Evolutionary conservation across 257 asterid species (phyloP), one percentile per base, ranked within the genome.

Genomic region (Marsdenia floribunda): DNA sequence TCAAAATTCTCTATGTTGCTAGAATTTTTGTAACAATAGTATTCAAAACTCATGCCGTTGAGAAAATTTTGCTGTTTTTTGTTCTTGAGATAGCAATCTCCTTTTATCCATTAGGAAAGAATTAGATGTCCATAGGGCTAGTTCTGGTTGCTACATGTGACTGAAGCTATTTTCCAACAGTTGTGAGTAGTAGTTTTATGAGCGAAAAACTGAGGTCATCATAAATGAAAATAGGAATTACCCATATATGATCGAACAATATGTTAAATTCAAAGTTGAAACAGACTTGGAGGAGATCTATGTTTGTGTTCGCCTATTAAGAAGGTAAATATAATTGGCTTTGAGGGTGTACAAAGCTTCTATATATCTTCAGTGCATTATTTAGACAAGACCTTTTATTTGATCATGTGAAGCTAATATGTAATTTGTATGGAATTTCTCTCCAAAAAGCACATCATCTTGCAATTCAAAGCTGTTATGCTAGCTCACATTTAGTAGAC

Each of bases 231-330:
- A n/a, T n/a, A n/a, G n/a, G n/a, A n/a, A n/a, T n/a, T n/a, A n/a
- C 46, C n/a, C n/a, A n/a, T n/a, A n/a, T n/a, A n/a, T 94, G 78
- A 76, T 94, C 83, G 87, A 82, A 88, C 93, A 91, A 82, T 94
- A 91, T 69, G 61, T 86, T 59, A 82, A 82, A 74, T 76, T 87
- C 26, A 91, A 87, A 84, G 82, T 94, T 70, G 83, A 83, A 74
- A 83, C 86, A 53, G 98, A 94, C 78, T 80, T 94, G 50, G 98
- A 94, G 87, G 98, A 94, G 91, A 90, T 94, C 52, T 87, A 94
- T 81, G 57, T 80, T 40, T 94, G 94, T 71, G 46, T 80, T 14
- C 78, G 95, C 87, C 86, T 88, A 76, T 73, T 91, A 78, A 83
- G 85, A 85, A 94, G 97, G 97, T 92, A 83, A 55, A 47, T 52